phyloP scores from a whole-genome alignment of 352 stramenopile genomes.

The Phytophthora syringae region DNA sequence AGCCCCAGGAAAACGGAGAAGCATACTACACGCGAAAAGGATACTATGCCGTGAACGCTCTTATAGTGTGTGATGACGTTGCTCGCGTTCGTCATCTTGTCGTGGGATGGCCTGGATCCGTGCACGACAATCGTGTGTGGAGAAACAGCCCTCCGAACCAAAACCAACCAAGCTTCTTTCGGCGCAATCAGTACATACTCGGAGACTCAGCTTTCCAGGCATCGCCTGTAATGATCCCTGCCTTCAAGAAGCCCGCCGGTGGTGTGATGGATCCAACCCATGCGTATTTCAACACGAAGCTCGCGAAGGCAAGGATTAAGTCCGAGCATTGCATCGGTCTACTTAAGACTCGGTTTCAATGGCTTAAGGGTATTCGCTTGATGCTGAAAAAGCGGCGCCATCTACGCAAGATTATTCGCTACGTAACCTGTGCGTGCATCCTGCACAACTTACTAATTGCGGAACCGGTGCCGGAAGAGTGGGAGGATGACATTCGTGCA shows the following conservation, averaged over 20 bases:
- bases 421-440: conserved; percentile 5
- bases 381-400: conserved; percentile 1
- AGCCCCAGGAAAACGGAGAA: not conserved
- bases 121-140: too few relatives aligned
- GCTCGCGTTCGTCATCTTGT: not conserved
- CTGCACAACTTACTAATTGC: conserved; percentile 7
- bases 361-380: not conserved
- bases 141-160: too few relatives aligned
- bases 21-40: too few relatives aligned
- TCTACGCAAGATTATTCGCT: not conserved
- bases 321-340: conserved; percentile 1
- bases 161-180: not conserved
- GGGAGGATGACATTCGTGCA: not conserved
- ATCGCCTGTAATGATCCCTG: conserved; percentile 4
- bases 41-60: not conserved
- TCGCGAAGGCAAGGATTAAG: not conserved
- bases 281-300: conserved; percentile 2
- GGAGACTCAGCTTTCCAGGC: conserved; percentile 9
- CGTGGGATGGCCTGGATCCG: not conserved
- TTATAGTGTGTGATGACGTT: not conserved
- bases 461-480: too few relatives aligned
- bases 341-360: conserved; percentile 2
- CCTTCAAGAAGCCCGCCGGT: not conserved
- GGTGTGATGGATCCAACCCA: not conserved
- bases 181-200: conserved; percentile 10